Conservation (phyloP, 2,329 filamentous ascomycete species). For the Nothopassalora personata region DNA sequence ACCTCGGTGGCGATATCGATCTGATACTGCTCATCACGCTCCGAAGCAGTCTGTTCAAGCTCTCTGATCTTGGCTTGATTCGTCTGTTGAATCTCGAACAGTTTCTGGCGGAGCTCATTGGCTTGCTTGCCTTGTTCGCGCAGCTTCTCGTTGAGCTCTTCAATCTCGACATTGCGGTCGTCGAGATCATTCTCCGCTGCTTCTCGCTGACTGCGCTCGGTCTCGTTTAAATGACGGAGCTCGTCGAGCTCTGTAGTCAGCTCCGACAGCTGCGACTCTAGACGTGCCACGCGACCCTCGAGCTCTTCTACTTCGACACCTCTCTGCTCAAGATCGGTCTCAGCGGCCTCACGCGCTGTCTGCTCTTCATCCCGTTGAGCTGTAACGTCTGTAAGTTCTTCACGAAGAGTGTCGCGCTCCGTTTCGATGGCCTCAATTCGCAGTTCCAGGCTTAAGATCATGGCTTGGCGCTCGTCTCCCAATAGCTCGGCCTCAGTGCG, state of each 20-base stretch:
- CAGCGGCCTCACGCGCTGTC: slow-evolving; percentile 30
- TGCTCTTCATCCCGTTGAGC: slow-evolving; percentile 34
- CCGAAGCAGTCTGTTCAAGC: slow-evolving; percentile 34
- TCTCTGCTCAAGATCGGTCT: slow-evolving; percentile 37
- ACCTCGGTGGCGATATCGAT: slow-evolving; percentile 37
- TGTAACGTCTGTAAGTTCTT: slow-evolving; percentile 32
- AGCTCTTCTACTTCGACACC: slow-evolving; percentile 35
- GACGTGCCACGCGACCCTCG: slow-evolving; percentile 31
- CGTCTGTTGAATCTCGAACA: slow-evolving; percentile 43
- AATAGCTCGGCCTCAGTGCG: slow-evolving; percentile 37
- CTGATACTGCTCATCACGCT: slow-evolving; percentile 37
- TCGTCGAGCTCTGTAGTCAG: slow-evolving; percentile 33
- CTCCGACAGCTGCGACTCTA: slow-evolving; percentile 30
- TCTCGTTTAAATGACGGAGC: slow-evolving; percentile 34
- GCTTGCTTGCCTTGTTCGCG: slow-evolving; percentile 40
- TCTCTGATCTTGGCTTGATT: slow-evolving; percentile 36
- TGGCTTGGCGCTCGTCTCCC: slow-evolving; percentile 34
- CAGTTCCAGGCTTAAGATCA: slow-evolving; percentile 38
- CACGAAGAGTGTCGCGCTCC: slow-evolving; percentile 32
- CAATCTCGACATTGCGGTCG: slow-evolving; percentile 38
- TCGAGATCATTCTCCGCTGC: slow-evolving; percentile 41
- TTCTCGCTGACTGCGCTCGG: slow-evolving; percentile 42
- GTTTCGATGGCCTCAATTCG: slow-evolving; percentile 35
- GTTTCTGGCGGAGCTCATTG: slow-evolving; percentile 46
- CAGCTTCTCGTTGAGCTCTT: slow-evolving; percentile 37